Base-by-base conservation (phyloP, 2,329 filamentous ascomycete species). In the Colletotrichum abscissum region DNA sequence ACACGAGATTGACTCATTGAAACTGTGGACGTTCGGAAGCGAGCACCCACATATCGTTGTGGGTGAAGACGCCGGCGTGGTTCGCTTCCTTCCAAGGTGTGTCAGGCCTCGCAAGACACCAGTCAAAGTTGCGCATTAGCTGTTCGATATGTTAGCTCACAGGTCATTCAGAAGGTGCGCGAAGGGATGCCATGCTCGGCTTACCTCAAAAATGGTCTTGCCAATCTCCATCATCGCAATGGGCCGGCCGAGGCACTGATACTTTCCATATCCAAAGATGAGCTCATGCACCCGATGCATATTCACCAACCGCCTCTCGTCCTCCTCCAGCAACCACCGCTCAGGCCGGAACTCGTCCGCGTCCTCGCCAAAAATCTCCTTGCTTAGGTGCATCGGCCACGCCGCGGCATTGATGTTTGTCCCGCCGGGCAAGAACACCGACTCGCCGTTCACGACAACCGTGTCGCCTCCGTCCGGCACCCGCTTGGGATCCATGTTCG, bases 261-360 rank as follows among this genome's bases (percentile, higher is more conserved):
- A 86, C 49, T 81, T 82, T 0, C 87, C 86, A 28, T 82, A 79
- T 0, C 86, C 85, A 73, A 88, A 88, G 16, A 85, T 78, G 4
- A 84, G 79, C 42, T 88, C 86, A 22, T 84, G 72, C 0, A 82
- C 83, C 0, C 77, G 76, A 24, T 80, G 76, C 81, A 86, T 86
- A 0, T 75, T 76, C 33, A 73, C 79, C 19, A 83, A 73, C 49
- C 81, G 78, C 0, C 78, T 78, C 1, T 76, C 76, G 0, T 80
- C 77, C 4, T 78, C 79, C 9, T 70, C 73, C 1, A 92, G 80
- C 87, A 92, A 80, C 82, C 90, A 91, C 28, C 90, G 80, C 76
- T 92, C 90, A 0, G 90, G 90, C 4, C 87, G 80, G 76, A 88
- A 93, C 0, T 78, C 77, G 56, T 91, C 86, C 0, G 88, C 86